These are phyloP conservation scores for Phytophthora colocasiae DNA, from an alignment of 352 stramenopile genomes.

Conservation along the genomic window DNA sequence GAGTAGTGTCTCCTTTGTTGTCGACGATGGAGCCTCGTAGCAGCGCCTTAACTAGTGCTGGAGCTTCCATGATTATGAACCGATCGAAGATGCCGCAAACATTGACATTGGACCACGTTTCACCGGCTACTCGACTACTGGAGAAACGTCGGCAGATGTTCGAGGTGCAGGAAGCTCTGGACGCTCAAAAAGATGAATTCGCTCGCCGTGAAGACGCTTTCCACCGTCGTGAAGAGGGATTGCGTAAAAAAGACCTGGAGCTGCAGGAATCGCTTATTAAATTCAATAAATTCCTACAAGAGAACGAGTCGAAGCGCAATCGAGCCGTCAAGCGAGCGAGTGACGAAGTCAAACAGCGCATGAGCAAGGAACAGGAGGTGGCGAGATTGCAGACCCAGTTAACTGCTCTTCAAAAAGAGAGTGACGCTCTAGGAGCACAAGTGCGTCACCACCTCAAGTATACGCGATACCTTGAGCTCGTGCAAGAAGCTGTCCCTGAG, in stretches of 20 bases:
- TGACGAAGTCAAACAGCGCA: conserved; percentile 93
- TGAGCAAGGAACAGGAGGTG: conserved; percentile 91
- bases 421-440: conserved; percentile 66
- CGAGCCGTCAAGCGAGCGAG: conserved; percentile 91
- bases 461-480: conserved; percentile 87
- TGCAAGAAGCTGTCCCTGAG: conserved; percentile 90
- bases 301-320: conserved; percentile 96
- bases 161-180: conserved; percentile 94
- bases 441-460: conserved; percentile 90
- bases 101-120: conserved; percentile 93
- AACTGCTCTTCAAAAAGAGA: conserved; percentile 68
- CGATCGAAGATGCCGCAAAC: conserved; percentile 85
- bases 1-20: not conserved
- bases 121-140: conserved; percentile 91
- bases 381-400: conserved; percentile 80
- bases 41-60: conserved; percentile 64
- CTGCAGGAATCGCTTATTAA: conserved; percentile 96
- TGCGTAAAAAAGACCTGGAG: conserved; percentile 94
- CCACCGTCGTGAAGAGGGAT: conserved; percentile 89
- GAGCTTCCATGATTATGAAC: conserved; percentile 77
- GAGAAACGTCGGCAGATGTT: conserved; percentile 97
- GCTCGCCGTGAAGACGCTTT: conserved; percentile 91
- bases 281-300: conserved; percentile 96
- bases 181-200: conserved; percentile 96
- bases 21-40: too few relatives aligned